Evolutionary conservation across 2,329 filamentous ascomycete genomes (phyloP).

Genomic region (Aspergillus melleus): DNA sequence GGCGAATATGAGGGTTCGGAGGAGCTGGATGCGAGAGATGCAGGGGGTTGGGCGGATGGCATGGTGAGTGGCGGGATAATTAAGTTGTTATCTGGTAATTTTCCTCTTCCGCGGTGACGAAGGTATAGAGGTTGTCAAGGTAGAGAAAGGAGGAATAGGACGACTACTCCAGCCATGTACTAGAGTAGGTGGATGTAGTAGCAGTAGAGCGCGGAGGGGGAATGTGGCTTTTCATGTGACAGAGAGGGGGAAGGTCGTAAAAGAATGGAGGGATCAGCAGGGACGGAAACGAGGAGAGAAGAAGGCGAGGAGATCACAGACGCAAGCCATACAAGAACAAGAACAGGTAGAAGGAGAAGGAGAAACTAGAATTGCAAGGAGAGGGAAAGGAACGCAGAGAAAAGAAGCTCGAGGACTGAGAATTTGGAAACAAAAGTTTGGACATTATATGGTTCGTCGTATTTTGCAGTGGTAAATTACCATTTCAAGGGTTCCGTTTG

Average conservation of each 20-base stretch:
- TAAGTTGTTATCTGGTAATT: not conserved
- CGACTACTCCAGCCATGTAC: not conserved
- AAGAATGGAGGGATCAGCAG: not conserved
- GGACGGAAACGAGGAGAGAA: not conserved
- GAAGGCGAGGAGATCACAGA: not conserved
- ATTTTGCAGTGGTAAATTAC: too few relatives aligned
- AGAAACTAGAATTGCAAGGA: not conserved
- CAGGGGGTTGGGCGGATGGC: constrained; percentile 26
- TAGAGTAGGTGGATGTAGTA: not conserved
- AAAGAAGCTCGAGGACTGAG: not conserved
- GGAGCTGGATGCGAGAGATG: constrained; percentile 24
- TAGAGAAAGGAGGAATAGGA: not conserved
- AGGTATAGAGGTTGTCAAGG: not conserved
- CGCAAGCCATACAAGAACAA: not conserved
- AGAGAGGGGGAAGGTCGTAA: not conserved
- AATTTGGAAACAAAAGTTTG: not conserved
- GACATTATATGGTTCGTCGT: not conserved
- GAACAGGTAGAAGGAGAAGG: not conserved
- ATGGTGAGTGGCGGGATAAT: constrained; percentile 14
- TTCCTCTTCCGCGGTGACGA: not conserved
- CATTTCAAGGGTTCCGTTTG: too few relatives aligned
- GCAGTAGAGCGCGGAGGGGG: not conserved
- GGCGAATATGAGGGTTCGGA: constrained; percentile 27
- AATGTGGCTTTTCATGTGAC: constrained; percentile 13
- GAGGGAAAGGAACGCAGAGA: not conserved